phyloP scores from a whole-genome alignment of 371 early-diverging fungal genomes.

The Umbelopsis sp. region DNA sequence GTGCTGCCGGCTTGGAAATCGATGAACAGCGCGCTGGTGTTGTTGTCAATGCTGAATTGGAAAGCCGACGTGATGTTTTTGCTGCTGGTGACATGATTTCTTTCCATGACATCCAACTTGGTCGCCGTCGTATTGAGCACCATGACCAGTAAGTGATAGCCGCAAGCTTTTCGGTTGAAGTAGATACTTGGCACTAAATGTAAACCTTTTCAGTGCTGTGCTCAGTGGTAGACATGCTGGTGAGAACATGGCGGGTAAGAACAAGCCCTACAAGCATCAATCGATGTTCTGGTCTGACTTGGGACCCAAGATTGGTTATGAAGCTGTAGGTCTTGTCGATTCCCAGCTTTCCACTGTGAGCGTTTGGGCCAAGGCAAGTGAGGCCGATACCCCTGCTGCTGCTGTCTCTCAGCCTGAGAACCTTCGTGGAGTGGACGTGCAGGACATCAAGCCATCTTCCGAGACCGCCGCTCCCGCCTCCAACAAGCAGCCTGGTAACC shows the following conservation, averaged over 20 bases:
- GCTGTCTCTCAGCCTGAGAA: conserved; percentile 41
- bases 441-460: conserved; percentile 23
- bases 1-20: conserved; percentile 72
- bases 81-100: conserved; percentile 79
- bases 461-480: conserved; percentile 33
- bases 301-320: conserved; percentile 77
- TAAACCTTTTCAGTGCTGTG: conserved; percentile 50
- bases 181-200: not conserved
- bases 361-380: conserved; percentile 73
- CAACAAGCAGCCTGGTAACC: conserved; percentile 35
- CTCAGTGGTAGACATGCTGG: conserved; percentile 74
- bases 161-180: not conserved
- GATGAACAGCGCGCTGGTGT: conserved; percentile 72
- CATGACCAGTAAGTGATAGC: conserved; percentile 56
- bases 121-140: conserved; percentile 80
- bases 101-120: conserved; percentile 76
- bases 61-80: conserved; percentile 72
- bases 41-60: conserved; percentile 77
- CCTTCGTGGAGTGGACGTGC: conserved; percentile 31
- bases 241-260: conserved; percentile 68
- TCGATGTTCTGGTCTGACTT: conserved; percentile 84
- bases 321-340: conserved; percentile 76
- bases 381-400: conserved; percentile 51
- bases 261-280: conserved; percentile 72
- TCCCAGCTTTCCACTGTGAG: conserved; percentile 69